phyloP scores from a whole-genome alignment of 306 rosid genomes.

The Quercus engelmannii region DNA sequence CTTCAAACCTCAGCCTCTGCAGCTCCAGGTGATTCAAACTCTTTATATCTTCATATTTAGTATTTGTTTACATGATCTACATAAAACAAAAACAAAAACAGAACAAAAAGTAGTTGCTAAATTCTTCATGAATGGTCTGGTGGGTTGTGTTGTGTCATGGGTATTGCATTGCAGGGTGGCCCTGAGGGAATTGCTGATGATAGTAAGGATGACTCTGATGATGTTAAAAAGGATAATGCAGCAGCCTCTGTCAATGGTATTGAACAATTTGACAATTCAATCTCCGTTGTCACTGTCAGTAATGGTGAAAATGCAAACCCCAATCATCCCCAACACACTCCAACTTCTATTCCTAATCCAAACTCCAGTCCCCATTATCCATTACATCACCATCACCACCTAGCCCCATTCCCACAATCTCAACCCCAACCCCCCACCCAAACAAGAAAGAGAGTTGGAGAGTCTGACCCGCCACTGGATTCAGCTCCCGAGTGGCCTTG shows the following conservation, averaged over 20 bases:
- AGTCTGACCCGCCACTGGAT: constrained; percentile 14
- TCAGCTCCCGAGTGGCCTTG: constrained; percentile 37
- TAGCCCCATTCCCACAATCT: background rate
- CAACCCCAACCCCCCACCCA: background rate
- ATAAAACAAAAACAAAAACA: background rate
- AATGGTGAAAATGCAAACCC: background rate
- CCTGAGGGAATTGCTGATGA: constrained; percentile 4
- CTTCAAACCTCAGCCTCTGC: constrained; percentile 3
- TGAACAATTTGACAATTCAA: no score
- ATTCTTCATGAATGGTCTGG: no score
- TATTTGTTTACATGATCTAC: background rate
- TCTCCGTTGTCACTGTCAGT: no score
- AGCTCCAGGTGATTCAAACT: constrained; percentile 17
- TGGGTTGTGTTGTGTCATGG: no score
- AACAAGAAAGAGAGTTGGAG: background rate
- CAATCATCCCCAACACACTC: constrained; percentile 18
- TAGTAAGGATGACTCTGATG: background rate
- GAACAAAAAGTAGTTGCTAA: no score
- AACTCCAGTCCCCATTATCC: background rate
- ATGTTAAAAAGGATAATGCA: background rate
- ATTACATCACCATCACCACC: background rate
- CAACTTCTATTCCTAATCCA: background rate
- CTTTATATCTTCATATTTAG: background rate
- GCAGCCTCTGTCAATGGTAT: no score
- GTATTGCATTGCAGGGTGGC: constrained; percentile 12